Evolutionary conservation across 495 filamentous ascomycete species (phyloP), one percentile per base, ranked within the genome.

Genomic region (Lasiosphaeria hispida): DNA sequence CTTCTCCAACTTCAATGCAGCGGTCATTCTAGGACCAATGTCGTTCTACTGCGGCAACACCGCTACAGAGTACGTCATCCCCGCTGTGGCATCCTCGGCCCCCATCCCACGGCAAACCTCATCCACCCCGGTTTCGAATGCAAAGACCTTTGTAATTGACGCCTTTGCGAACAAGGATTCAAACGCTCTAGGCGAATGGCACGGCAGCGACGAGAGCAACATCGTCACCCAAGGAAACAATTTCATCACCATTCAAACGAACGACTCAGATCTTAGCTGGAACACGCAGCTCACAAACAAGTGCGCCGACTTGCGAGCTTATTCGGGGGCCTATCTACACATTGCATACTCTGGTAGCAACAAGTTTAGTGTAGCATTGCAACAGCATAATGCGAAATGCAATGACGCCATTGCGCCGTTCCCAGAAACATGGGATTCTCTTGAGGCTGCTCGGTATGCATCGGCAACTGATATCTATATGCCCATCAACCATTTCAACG

Each of bases 401-500:
- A 76, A 85, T 61, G 75, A 80, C 11, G 60, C 58, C 17, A 76
- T 83, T 14, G 75, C 75, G n/a, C 88, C 88, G 0, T 90, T 80
- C 62, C 87, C 88, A 0, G 87, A 85, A 64, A 88, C 87, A 5
- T 87, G 86, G 77, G 88, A 92, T 65, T 86, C 82, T 1, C 76
- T 90, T 15, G 85, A 90, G 61, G 87, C 87, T 1, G 74, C 80
- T 2, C 78, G 87, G 40, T 92, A 92, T 66, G 71, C 74, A n/a
- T 77, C 74, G 47, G 66, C 67, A 35, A 71, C 61, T 14, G 84
- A 90, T 62, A 85, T 91, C 62, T 91, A 88, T 68, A 82, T 91
- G 47, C 89, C 89, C 0, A 67, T 92, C n/a, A 75, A 74, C 33
- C 89, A 92, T 69, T 92, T 92, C 74, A 72, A 77, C 58, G 78